Evolutionary conservation across 2,329 filamentous ascomycete species (phyloP), one percentile per base, ranked within the genome.

Genomic region (Colletotrichum endophyticum): DNA sequence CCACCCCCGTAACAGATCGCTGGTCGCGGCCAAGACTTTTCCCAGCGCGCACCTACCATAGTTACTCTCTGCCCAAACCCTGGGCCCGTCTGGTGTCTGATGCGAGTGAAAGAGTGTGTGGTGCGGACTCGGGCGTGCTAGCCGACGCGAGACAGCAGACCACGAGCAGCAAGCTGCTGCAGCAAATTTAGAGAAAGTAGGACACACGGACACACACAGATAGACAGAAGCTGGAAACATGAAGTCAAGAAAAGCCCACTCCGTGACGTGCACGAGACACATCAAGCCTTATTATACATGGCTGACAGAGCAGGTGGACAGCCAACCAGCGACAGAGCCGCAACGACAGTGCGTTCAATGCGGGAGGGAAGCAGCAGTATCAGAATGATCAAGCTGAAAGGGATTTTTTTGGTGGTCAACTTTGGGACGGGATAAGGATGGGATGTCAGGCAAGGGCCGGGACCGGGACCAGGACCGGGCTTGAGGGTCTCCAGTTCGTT

Each of bases 241-340:
- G 30, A 64, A 34, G 30, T 32, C 22, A 49, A 36, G 62, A 32
- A 49, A 36, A 22, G 57, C 15, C 67, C 59, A 71, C 72, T 75
- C 61, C 67, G 67, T 53, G 72, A 75, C 72, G 66, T 66, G 72
- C 72, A 75, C 72, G 72, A 75, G 72, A 75, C 72, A 71, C 72
- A 19, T 64, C 44, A 59, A 71, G 61, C 28, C 53, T 34, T 66
- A 72, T 72, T 66, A 72, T 66, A 72, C 72, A 72, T 64, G 27
- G 72, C 72, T 75, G 61, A 75, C 72, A 53, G 49, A 72, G 67
- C 72, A 72, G 8, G 57, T 15, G 44, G 49, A 34, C 44, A 32
- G 32, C 34, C 70, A 36, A 32, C 57, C 61, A 64, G 61, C 61
- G 22, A 15, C 22, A 28, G 28, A 32, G 59, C 59, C 25, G 28